phyloP scores from a whole-genome alignment of 2,329 filamentous ascomycete species.

The Fusarium liriodendri region DNA sequence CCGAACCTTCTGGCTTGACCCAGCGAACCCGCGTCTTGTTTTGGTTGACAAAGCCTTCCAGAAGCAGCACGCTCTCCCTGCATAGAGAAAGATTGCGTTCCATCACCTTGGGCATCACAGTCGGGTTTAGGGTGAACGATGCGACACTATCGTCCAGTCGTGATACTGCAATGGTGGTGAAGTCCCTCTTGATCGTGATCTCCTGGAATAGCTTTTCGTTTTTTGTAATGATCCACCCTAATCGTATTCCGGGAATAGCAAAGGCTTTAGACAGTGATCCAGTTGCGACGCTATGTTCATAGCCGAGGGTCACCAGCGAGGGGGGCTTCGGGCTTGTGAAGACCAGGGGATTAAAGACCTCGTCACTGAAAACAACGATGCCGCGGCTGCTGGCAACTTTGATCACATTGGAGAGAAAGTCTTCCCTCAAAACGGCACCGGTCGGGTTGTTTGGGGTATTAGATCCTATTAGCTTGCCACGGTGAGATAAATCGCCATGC shows the following conservation, averaged over 20 bases:
- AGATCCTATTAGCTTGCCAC: not conserved
- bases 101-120: conserved; percentile 54
- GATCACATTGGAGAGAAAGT: not conserved
- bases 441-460: not conserved
- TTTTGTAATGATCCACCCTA: too few species aligned
- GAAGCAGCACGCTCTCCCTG: not conserved
- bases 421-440: not conserved
- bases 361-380: not conserved
- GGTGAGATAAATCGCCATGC: not conserved
- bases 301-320: not conserved
- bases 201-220: too few species aligned
- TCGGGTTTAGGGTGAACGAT: conserved; percentile 73
- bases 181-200: too few species aligned
- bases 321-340: not conserved
- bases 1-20: not conserved
- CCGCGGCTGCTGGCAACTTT: not conserved
- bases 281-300: not conserved
- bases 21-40: not conserved
- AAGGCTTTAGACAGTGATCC: not conserved
- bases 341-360: not conserved
- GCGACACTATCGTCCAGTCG: conserved; percentile 69
- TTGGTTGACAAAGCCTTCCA: not conserved
- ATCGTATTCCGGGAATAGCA: conserved; percentile 55
- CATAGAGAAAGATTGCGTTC: conserved; percentile 59
- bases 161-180: too few species aligned